A percentile compares a stretch with the other conserved stretches of the same genome.
phyloP scores from a whole-genome alignment of 1,139 yeast species.

The Lodderomyces margitis region DNA sequence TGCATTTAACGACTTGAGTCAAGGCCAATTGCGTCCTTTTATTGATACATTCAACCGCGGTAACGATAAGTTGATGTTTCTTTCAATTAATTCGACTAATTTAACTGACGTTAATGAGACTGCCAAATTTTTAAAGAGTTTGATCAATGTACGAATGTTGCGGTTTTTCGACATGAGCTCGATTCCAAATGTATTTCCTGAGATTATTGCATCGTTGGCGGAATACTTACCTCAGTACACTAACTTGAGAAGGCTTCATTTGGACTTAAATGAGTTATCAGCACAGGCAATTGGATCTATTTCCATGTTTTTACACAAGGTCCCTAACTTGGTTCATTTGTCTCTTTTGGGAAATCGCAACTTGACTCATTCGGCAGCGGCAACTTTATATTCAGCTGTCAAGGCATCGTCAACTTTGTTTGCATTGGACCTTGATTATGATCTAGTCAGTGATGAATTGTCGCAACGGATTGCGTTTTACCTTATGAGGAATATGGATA shows the following conservation, averaged over 20 bases:
- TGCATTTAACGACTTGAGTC: constrained; percentile 73
- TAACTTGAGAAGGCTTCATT: constrained; percentile 67
- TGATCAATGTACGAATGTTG: constrained; percentile 54
- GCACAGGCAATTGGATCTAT: constrained; percentile 64
- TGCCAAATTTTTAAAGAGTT: constrained; percentile 47
- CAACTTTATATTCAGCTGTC: constrained; percentile 69
- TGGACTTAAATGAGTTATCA: constrained; percentile 69
- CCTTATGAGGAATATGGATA: constrained; percentile 81
- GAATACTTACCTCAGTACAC: constrained; percentile 65
- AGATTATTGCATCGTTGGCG: constrained; percentile 57
- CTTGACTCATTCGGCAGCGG: constrained; percentile 58
- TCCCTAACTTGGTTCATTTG: constrained; percentile 70
- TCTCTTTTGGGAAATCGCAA: constrained; percentile 66
- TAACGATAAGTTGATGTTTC: constrained; percentile 46
- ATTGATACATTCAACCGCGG: constrained; percentile 39
- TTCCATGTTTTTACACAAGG: constrained; percentile 67
- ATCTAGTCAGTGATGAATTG: constrained; percentile 63
- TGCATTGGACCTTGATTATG: constrained; percentile 72
- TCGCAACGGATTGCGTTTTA: constrained; percentile 78
- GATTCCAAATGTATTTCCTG: constrained; percentile 72
- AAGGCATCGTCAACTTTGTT: constrained; percentile 62
- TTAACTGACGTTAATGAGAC: constrained; percentile 55
- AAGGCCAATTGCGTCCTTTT: constrained; percentile 52
- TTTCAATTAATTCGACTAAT: constrained; percentile 72
- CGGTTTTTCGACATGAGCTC: constrained; percentile 77